These are phyloP conservation scores for Amylocystis lapponica DNA, from an alignment of 768 basidiomycete species.

Conservation along the genomic window DNA sequence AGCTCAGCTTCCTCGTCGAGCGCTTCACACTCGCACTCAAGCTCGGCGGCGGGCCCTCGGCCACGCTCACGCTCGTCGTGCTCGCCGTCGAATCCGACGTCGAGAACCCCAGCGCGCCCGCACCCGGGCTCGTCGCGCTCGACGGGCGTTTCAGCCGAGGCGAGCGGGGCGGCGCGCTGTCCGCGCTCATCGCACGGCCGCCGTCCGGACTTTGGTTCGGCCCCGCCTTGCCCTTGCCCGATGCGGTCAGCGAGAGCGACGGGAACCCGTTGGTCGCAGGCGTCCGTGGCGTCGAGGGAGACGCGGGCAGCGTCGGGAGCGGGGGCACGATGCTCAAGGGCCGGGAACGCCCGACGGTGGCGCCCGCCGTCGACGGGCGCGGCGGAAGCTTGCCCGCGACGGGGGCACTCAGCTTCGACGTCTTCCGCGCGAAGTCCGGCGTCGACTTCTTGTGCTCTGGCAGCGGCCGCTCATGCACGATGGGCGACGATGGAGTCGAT, in stretches of 20 bases:
- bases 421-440: slow-evolving; percentile 11
- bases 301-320: slow-evolving; percentile 16
- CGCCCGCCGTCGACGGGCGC: slow-evolving; percentile 39
- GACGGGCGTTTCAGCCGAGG: slow-evolving; percentile 3
- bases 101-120: slow-evolving; percentile 4
- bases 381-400: slow-evolving; percentile 11
- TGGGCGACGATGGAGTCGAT: slow-evolving; percentile 4
- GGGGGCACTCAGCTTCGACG: slow-evolving; percentile 1
- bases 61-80: slow-evolving; percentile 8
- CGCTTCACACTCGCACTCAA: slow-evolving; percentile 24
- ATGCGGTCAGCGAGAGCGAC: background rate
- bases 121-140: background rate
- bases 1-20: slow-evolving; percentile 61
- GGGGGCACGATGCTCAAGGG: slow-evolving; percentile 12
- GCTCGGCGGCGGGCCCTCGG: slow-evolving; percentile 9
- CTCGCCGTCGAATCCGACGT: slow-evolving; percentile 9
- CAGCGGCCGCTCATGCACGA: slow-evolving; percentile 1
- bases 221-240: background rate
- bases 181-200: background rate
- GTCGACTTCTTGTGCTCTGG: slow-evolving; percentile 19
- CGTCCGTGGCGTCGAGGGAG: slow-evolving; percentile 5
- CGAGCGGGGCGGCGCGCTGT: slow-evolving; percentile 8
- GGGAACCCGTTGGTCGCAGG: background rate
- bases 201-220: too few species aligned
- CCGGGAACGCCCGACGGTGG: slow-evolving; percentile 13